A percentile compares a stretch with the other conserved stretches of the same genome.
Conservation (phyloP, 139 green algal species). For the Picochlorum sp. region DNA sequence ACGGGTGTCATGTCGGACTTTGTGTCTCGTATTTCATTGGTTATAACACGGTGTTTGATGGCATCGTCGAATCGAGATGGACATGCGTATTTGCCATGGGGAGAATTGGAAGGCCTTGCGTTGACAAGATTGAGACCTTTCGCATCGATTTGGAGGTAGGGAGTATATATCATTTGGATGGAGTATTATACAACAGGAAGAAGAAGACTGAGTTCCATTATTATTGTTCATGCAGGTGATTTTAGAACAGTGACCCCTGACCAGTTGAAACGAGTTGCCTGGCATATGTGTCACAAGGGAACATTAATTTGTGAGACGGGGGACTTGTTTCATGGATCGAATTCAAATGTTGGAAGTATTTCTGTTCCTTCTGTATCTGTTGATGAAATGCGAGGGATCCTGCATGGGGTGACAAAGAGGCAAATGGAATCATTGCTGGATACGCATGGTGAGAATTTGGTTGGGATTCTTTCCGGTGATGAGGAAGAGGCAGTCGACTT, state of each 20-base stretch:
- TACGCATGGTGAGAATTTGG: not conserved
- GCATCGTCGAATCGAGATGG: conserved; percentile 22
- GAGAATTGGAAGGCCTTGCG: conserved; percentile 9
- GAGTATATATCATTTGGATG: too few species aligned
- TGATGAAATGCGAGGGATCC: not conserved
- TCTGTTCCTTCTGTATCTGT: too few species aligned
- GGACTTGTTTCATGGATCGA: not conserved
- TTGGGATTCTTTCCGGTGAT: not conserved
- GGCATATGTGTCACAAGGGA: not conserved
- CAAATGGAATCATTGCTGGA: not conserved
- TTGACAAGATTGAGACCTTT: not conserved
- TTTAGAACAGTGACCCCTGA: not conserved
- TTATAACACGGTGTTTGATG: conserved; percentile 22
- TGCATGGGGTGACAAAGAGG: not conserved
- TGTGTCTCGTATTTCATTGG: conserved; percentile 20
- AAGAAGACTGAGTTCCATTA: too few species aligned
- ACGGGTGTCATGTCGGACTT: conserved; percentile 19
- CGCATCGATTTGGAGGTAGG: not conserved
- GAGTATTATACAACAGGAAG: too few species aligned
- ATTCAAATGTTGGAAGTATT: not conserved
- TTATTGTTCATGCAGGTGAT: not conserved
- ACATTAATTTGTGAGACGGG: not conserved
- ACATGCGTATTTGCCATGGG: conserved; percentile 43
- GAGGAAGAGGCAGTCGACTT: not conserved
- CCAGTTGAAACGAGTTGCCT: not conserved